Percentiles rank a stretch among this genome's conserved stretches.
phyloP scores from a whole-genome alignment of 202 grass and related monocot genomes.

The Alloteropsis angusta region DNA sequence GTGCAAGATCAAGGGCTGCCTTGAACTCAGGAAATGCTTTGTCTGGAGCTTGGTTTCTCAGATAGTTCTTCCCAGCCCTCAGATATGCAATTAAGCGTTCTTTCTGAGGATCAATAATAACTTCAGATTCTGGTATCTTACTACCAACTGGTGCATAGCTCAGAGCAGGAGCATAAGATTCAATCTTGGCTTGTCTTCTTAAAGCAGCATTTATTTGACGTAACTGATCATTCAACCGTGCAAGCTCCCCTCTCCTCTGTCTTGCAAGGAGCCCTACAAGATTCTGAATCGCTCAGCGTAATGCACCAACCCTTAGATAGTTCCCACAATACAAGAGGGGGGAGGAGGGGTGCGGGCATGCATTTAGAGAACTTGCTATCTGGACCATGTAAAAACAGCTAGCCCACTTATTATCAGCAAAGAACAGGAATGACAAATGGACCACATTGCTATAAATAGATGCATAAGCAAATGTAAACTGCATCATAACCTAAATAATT shows the following conservation, averaged over 20 bases:
- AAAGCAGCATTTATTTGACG: constrained; percentile 93
- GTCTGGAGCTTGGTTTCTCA: constrained; percentile 71
- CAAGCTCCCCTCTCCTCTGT: constrained; percentile 82
- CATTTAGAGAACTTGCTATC: not conserved
- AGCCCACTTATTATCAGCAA: not conserved
- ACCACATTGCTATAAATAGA: not conserved
- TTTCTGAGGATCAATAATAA: constrained; percentile 85
- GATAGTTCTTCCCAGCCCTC: constrained; percentile 81
- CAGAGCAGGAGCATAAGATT: constrained; percentile 87
- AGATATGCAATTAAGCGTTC: constrained; percentile 59
- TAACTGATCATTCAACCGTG: constrained; percentile 80
- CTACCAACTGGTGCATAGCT: constrained; percentile 88
- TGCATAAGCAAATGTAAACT: constrained; percentile 1
- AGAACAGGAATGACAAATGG: not conserved
- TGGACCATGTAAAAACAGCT: not conserved
- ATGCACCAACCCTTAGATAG: not conserved
- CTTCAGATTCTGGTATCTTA: constrained; percentile 65
- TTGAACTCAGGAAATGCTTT: constrained; percentile 86
- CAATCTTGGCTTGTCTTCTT: constrained; percentile 94
- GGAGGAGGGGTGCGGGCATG: not conserved
- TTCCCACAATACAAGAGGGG: not conserved
- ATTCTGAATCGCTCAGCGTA: constrained; percentile 29
- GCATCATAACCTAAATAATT: not conserved
- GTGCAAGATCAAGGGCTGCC: constrained; percentile 70
- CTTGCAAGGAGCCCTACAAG: constrained; percentile 72